Percentiles rank a stretch among this genome's conserved stretches.
phyloP scores from a whole-genome alignment of 2,329 filamentous ascomycete genomes.

The Celoporthe dispersa region DNA sequence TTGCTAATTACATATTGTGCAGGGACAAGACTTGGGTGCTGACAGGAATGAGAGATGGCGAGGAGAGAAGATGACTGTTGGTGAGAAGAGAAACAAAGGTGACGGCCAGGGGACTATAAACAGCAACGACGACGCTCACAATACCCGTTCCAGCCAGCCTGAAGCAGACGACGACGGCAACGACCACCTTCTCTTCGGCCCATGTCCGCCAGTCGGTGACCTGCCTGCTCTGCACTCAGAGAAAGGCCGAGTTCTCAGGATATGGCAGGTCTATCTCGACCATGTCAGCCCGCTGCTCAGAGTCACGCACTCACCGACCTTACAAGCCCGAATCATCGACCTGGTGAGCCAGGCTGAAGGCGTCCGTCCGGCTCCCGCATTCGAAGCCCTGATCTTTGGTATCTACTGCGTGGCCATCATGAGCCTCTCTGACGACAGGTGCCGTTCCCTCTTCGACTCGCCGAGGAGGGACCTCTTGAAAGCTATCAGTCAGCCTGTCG shows the following conservation, averaged over 20 bases:
- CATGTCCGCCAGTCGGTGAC: constrained; percentile 44
- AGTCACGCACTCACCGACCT: constrained; percentile 58
- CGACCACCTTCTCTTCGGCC: constrained; percentile 58
- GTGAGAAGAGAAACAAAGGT: background rate
- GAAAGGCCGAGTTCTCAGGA: constrained; percentile 48
- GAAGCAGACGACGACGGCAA: constrained; percentile 34
- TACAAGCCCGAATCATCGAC: constrained; percentile 58
- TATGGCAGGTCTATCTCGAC: constrained; percentile 64
- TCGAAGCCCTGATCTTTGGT: constrained; percentile 63
- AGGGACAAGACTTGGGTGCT: background rate
- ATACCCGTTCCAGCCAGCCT: background rate
- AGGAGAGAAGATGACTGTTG: background rate
- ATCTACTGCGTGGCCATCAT: constrained; percentile 50
- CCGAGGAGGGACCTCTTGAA: constrained; percentile 46
- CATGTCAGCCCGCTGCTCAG: constrained; percentile 65
- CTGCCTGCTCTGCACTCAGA: constrained; percentile 56
- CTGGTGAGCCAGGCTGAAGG: constrained; percentile 47
- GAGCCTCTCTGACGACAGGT: constrained; percentile 50
- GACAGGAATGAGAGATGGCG: background rate
- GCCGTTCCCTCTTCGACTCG: constrained; percentile 45
- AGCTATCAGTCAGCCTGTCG: constrained; percentile 55
- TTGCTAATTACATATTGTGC: background rate
- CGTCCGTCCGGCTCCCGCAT: constrained; percentile 41
- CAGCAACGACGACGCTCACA: background rate
- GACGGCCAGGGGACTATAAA: background rate